phyloP scores from a whole-genome alignment of 1,284 basidiomycete genomes.

The Puccinia triticina region DNA sequence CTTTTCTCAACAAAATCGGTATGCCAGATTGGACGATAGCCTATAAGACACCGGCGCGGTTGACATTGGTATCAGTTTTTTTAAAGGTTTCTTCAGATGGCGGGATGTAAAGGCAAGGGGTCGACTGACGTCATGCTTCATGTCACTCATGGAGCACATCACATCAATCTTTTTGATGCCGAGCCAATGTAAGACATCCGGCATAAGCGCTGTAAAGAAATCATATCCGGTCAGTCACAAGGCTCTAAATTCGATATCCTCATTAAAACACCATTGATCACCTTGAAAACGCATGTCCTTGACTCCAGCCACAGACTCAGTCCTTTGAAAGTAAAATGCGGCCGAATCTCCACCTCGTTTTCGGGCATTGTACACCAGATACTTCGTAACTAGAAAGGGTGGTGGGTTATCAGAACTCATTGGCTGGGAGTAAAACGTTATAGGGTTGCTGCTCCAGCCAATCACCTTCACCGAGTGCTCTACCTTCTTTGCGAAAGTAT shows the following conservation, averaged over 20 bases:
- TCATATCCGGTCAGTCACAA: neutral
- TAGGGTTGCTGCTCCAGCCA: slow-evolving; percentile 55
- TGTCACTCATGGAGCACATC: slow-evolving; percentile 90
- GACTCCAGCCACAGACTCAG: slow-evolving; percentile 88
- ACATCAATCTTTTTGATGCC: slow-evolving; percentile 68
- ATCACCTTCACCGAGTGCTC: slow-evolving; percentile 80
- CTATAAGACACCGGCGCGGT: neutral
- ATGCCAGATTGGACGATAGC: slow-evolving; percentile 81
- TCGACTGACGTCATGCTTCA: slow-evolving; percentile 63
- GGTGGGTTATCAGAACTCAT: neutral
- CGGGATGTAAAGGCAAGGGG: slow-evolving; percentile 53
- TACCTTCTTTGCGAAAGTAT: slow-evolving; percentile 92
- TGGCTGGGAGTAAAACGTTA: slow-evolving; percentile 53
- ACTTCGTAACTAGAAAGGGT: slow-evolving; percentile 63
- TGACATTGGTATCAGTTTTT: neutral
- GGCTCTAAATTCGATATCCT: neutral
- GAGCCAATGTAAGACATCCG: slow-evolving; percentile 85
- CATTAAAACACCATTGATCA: neutral
- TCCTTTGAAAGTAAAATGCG: slow-evolving; percentile 89
- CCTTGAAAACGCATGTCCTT: slow-evolving; percentile 91
- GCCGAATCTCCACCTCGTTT: slow-evolving; percentile 92
- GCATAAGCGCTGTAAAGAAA: slow-evolving; percentile 72
- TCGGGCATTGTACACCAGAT: slow-evolving; percentile 90
- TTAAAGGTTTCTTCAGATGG: neutral
- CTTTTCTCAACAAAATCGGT: slow-evolving; percentile 77